Base-by-base conservation (phyloP, 2,329 filamentous ascomycete species). In the Hymenoscyphus scutula region DNA sequence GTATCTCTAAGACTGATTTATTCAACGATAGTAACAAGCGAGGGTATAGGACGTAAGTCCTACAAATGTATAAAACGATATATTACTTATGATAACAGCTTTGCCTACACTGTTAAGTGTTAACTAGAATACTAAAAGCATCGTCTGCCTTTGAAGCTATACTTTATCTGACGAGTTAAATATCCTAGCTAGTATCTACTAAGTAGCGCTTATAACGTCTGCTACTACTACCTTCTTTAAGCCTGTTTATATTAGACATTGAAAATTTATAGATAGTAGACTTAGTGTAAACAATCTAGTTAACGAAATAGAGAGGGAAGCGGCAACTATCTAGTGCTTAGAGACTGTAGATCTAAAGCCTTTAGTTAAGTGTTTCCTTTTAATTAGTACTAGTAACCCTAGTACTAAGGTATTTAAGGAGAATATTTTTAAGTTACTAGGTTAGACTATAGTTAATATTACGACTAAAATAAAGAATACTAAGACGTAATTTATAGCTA, bases 201-300 rank as follows among this genome's bases (percentile, higher is more conserved):
- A 76, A 61, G 73, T 73, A 48, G 72, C 69, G 4, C 68, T 67
- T 27, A 72, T 73, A 32, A 76, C 73, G 53, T 75, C 72, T 38
- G 72, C 73, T 15, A 71, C 69, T 15, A 68, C 66, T 2, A 73
- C 73, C 64, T 75, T 75, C 58, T 38, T 38, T 11, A 67, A 75
- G 3, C 65, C 70, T 8, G 68, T 73, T 32, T 48, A 38, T 27
- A 73, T 75, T 32, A 69, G 67, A n/a, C 58, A 61, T 32, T 64
- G 65, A 7, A 60, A 29, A n/a, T 74, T 72, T 58, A 69, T 65
- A 1, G 72, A 73, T 63, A 73, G 72, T 37, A 69, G 58, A 6
- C 41, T 74, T 5, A 71, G 71, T 6, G 66, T 69, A 60, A 75
- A 75, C 59, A 75, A 75, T 64, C 73, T 71, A 7, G 68, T 70